phyloP scores from a whole-genome alignment of 139 green algal genomes.

The Medakamo hakoo region DNA sequence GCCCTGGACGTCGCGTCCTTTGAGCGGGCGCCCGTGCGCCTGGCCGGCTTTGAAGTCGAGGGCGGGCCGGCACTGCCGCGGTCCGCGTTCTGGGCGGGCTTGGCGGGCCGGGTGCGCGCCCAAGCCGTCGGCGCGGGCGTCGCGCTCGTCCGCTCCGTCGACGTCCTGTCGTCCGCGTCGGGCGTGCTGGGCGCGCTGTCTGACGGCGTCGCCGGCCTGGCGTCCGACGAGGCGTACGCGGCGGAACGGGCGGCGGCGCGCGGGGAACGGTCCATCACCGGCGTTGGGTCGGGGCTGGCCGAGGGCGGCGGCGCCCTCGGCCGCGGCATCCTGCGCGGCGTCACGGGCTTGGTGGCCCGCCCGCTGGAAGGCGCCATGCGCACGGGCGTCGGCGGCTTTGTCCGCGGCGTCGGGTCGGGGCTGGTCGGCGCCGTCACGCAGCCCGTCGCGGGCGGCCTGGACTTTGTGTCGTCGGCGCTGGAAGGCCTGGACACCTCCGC shows the following conservation, averaged over 20 bases:
- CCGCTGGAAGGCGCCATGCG: slow-evolving; percentile 58
- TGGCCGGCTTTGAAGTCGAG: slow-evolving; percentile 35
- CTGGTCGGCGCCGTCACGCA: slow-evolving; percentile 58
- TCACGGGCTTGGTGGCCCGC: slow-evolving; percentile 65
- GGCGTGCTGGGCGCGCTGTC: slow-evolving; percentile 23
- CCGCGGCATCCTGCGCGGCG: slow-evolving; percentile 43
- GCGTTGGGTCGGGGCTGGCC: slow-evolving; percentile 49
- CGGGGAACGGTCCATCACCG: slow-evolving; percentile 19
- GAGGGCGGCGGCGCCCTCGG: slow-evolving; percentile 56
- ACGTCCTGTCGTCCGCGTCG: slow-evolving; percentile 24
- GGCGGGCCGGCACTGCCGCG: slow-evolving; percentile 20
- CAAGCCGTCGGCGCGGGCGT: slow-evolving; percentile 19
- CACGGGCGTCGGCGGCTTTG: slow-evolving; percentile 36
- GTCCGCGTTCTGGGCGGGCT: slow-evolving; percentile 15
- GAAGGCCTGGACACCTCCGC: slow-evolving; percentile 53
- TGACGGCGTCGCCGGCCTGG: slow-evolving; percentile 21
- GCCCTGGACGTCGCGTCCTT: slow-evolving; percentile 60
- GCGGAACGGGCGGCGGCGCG: slow-evolving; percentile 1
- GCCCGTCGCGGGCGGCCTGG: slow-evolving; percentile 58
- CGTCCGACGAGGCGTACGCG: slow-evolving; percentile 3
- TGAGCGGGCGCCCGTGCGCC: slow-evolving; percentile 39
- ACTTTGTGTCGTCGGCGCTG: slow-evolving; percentile 25
- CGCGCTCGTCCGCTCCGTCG: slow-evolving; percentile 35
- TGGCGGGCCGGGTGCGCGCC: slow-evolving; percentile 4
- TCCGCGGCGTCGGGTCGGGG: slow-evolving; percentile 47